Conservation (phyloP, 352 stramenopile genomes). For the Pythium vanterpoolii region DNA sequence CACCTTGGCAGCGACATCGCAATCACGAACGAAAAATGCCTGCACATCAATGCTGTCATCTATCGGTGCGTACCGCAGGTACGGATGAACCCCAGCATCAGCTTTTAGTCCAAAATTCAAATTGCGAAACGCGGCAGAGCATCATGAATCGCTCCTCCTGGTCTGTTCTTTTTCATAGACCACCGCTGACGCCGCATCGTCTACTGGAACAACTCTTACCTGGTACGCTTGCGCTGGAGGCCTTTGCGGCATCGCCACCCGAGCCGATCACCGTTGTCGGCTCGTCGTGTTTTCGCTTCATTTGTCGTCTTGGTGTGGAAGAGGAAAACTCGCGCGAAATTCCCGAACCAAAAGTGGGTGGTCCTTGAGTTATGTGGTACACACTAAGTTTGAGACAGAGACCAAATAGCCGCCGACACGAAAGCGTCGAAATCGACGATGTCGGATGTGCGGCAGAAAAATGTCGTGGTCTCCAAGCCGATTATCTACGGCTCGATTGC, state of each 20-base stretch:
- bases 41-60: conserved; percentile 41
- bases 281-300: conserved; percentile 48
- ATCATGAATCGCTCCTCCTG: neutral
- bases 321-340: conserved; percentile 10
- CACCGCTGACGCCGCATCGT: neutral
- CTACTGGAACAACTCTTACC: neutral
- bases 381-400: neutral
- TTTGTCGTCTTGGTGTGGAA: conserved; percentile 15
- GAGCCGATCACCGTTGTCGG: neutral
- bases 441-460: conserved; percentile 71
- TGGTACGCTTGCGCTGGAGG: neutral
- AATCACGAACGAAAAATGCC: conserved; percentile 44
- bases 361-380: neutral
- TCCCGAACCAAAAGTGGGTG: neutral
- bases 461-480: conserved; percentile 88
- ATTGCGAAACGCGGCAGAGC: conserved; percentile 1
- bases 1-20: conserved; percentile 41
- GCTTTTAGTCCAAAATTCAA: neutral
- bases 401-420: neutral
- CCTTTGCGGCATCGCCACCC: neutral
- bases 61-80: neutral
- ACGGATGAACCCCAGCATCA: neutral
- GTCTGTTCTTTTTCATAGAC: neutral
- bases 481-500: conserved; percentile 94
- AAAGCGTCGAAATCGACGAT: conserved; percentile 30